These are phyloP conservation scores for Aspergillus fumigatiaffinis DNA, from an alignment of 2,329 filamentous ascomycete species.

Conservation along the genomic window DNA sequence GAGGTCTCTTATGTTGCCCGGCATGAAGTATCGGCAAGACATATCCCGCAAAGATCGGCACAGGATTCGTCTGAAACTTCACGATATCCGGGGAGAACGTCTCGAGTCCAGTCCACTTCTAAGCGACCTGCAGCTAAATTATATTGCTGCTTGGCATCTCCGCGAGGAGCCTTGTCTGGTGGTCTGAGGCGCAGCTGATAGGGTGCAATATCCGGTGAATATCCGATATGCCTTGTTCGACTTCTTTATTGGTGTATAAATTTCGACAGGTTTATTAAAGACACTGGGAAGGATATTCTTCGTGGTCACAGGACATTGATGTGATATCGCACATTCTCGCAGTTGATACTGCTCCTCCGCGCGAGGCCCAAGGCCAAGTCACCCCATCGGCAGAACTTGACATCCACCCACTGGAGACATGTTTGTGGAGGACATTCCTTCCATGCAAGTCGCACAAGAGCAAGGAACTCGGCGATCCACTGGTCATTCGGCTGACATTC, in stretches of 20 bases:
- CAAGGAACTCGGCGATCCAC: not conserved
- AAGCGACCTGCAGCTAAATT: not conserved
- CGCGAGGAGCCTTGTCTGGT: not conserved
- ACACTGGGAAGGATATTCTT: not conserved
- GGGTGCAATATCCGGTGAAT: not conserved
- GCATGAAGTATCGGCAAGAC: not conserved
- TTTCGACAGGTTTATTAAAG: not conserved
- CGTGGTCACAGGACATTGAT: not conserved
- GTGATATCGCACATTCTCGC: not conserved
- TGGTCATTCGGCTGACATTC: not conserved
- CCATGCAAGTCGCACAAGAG: not conserved
- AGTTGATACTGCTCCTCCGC: not conserved
- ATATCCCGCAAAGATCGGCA: not conserved
- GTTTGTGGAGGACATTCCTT: not conserved
- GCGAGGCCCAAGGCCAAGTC: not conserved
- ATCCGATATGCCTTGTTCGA: not conserved
- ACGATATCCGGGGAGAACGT: not conserved
- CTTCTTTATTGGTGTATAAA: not conserved
- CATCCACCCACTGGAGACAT: not conserved
- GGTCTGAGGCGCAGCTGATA: not conserved
- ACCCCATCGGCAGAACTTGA: not conserved
- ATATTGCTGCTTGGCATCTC: not conserved
- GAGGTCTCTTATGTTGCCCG: not conserved
- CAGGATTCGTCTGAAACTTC: not conserved
- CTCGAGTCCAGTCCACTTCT: not conserved